Conservation (phyloP, 2,329 filamentous ascomycete genomes). For the Fusarium sacchari region DNA sequence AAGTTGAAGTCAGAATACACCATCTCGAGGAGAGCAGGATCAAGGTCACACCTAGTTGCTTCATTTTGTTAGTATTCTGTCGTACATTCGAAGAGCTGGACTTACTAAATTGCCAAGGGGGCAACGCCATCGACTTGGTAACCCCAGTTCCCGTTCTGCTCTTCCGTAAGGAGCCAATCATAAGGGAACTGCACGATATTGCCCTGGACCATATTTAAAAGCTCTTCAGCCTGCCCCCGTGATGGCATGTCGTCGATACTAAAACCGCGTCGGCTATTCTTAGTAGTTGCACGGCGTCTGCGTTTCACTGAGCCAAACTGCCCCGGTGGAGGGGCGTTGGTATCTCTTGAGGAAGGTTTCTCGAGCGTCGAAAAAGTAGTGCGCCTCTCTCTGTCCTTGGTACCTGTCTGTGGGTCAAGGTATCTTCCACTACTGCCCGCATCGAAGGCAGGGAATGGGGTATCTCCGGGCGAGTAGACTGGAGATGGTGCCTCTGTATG, state of each 20-base stretch:
- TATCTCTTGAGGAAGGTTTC: slow-evolving; percentile 55
- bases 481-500: slow-evolving; percentile 54
- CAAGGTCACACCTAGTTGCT: slow-evolving; percentile 48
- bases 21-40: not conserved
- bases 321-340: slow-evolving; percentile 45
- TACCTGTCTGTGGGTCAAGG: slow-evolving; percentile 48
- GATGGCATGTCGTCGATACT: slow-evolving; percentile 80
- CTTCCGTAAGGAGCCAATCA: slow-evolving; percentile 92
- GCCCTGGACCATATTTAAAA: slow-evolving; percentile 85
- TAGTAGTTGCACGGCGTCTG: slow-evolving; percentile 75
- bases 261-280: slow-evolving; percentile 72
- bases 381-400: slow-evolving; percentile 59
- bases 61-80: slow-evolving; percentile 41
- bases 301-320: slow-evolving; percentile 64
- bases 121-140: slow-evolving; percentile 97
- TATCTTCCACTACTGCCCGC: slow-evolving; percentile 44
- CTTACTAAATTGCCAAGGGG: slow-evolving; percentile 96
- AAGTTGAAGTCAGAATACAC: slow-evolving; percentile 14
- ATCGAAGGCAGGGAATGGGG: slow-evolving; percentile 61
- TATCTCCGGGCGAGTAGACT: slow-evolving; percentile 54
- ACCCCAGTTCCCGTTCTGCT: slow-evolving; percentile 93
- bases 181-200: slow-evolving; percentile 93
- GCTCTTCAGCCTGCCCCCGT: slow-evolving; percentile 79
- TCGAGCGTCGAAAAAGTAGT: slow-evolving; percentile 67
- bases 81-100: slow-evolving; percentile 32